Evolutionary conservation across 2,329 filamentous ascomycete genomes (phyloP), one percentile per base, ranked within the genome.

Genomic region (Blastomyces silverae): DNA sequence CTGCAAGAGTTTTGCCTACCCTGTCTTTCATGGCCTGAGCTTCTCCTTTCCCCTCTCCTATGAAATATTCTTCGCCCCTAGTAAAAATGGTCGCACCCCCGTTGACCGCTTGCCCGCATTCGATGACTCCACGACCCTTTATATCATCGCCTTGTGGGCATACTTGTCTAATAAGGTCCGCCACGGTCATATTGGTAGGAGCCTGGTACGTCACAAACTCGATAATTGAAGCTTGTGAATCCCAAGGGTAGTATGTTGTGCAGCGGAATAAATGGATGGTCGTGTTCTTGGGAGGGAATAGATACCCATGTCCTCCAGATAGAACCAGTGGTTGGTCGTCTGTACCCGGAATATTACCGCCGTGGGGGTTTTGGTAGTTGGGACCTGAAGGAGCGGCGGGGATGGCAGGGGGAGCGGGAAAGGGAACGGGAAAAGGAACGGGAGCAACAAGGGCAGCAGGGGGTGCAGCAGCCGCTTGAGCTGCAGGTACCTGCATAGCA

Each of bases 291-390:
- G 76, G 70, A 0, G 84, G 81, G 74, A 87, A 87, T 70, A 87
- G 85, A 76, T 86, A 88, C 1, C 85, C 86, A 0, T 83, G 84
- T 69, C 87, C 85, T 66, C 82, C 82, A 52, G 85, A 84, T 0
- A 82, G 78, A 60, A 67, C 39, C 52, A 71, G 53, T 39, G 70
- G 58, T 28, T 84, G 84, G 56, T 85, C 83, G 0, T 83, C 83
- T 0, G 81, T 79, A 74, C 87, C 86, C 58, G 79, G 79, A 75
- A 87, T 76, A 67, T 84, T 82, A 37, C 81, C 78, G 0, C 83
- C 83, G 0, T 84, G 82, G 66, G 83, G 80, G 1, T 77, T 73
- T 0, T 75, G 83, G 82, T 25, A 76, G 76, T 0, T 78, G 71
- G 63, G 79, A 76, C 0, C 80, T 62, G 48, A 63, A 66, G 60